Evolutionary conservation across 164 flowering plant species (phyloP).

Genomic region (Magnolia sinica): DNA sequence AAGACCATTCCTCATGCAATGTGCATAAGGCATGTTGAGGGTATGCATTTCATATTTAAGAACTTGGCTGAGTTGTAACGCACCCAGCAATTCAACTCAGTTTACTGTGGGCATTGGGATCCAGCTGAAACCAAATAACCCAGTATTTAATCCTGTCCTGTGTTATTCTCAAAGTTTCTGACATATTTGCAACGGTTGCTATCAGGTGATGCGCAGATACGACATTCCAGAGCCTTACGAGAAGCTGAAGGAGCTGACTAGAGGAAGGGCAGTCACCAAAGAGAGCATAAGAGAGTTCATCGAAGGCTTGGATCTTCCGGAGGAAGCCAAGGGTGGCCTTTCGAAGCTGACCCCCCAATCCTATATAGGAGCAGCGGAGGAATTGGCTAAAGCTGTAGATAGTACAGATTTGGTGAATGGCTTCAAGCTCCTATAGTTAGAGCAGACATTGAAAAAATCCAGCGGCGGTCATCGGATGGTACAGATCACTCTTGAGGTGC

Average conservation of each 20-base stretch:
- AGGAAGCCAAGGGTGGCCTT: constrained; percentile 57
- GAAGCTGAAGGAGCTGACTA: constrained; percentile 88
- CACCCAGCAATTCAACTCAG: background rate
- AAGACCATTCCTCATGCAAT: background rate
- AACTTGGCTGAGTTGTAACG: background rate
- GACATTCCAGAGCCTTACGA: constrained; percentile 95
- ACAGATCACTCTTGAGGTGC: too few relatives aligned
- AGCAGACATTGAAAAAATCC: background rate
- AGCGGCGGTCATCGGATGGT: too few relatives aligned
- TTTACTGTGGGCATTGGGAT: too few relatives aligned
- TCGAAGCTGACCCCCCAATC: constrained; percentile 66
- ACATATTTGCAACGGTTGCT: background rate
- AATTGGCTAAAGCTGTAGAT: constrained; percentile 49
- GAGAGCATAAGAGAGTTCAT: constrained; percentile 75
- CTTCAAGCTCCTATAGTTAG: background rate
- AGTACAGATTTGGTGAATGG: constrained; percentile 26
- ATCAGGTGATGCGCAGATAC: constrained; percentile 92
- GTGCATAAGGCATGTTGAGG: too few relatives aligned
- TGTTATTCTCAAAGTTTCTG: background rate
- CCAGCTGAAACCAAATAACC: too few relatives aligned
- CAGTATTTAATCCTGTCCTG: background rate
- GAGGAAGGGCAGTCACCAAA: constrained; percentile 76
- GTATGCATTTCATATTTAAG: background rate
- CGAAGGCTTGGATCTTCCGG: constrained; percentile 64
- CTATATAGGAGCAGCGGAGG: constrained; percentile 71